These are phyloP conservation scores for Parasarocladium wereldwijsianum DNA, from an alignment of 2,329 filamentous ascomycete species.

Conservation along the genomic window DNA sequence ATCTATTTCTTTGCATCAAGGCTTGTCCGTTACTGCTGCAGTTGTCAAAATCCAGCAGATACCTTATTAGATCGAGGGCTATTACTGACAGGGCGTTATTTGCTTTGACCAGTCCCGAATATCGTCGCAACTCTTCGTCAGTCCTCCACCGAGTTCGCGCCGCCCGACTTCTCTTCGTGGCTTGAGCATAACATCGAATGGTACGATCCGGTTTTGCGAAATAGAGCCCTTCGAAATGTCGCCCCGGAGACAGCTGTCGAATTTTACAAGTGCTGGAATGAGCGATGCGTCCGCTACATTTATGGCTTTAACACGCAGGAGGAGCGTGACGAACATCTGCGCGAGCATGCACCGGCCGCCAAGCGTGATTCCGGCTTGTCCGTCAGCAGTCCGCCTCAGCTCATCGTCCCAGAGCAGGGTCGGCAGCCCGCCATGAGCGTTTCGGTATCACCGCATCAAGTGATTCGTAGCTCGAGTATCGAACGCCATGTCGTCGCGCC, in stretches of 20 bases:
- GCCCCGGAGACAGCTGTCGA: no score
- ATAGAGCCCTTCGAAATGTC: no score
- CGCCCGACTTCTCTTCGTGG: conserved; percentile 34
- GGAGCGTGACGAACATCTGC: conserved; percentile 36
- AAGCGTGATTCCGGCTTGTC: conserved; percentile 32
- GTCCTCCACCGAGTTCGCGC: conserved; percentile 16
- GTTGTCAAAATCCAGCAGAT: conserved; percentile 4
- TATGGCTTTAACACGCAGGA: conserved; percentile 38
- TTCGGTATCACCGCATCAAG: no score
- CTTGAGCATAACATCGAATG: conserved; percentile 34
- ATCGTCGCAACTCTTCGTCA: neutral
- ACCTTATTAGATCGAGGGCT: no score
- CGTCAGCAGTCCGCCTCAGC: conserved; percentile 10
- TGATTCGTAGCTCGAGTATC: no score
- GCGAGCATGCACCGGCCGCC: conserved; percentile 23
- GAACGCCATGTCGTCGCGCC: no score
- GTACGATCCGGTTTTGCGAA: conserved; percentile 31
- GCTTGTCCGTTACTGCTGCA: no score
- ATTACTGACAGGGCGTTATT: no score
- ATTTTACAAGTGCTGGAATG: conserved; percentile 42
- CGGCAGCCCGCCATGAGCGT: no score
- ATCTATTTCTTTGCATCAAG: no score
- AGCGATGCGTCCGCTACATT: conserved; percentile 40
- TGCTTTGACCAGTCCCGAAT: no score
- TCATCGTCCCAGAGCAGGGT: conserved; percentile 10